A percentile compares a stretch with the other conserved stretches of the same genome.
Evolutionary conservation across 148 eudicot genomes (phyloP).

Genomic region (Limonium bicolor): DNA sequence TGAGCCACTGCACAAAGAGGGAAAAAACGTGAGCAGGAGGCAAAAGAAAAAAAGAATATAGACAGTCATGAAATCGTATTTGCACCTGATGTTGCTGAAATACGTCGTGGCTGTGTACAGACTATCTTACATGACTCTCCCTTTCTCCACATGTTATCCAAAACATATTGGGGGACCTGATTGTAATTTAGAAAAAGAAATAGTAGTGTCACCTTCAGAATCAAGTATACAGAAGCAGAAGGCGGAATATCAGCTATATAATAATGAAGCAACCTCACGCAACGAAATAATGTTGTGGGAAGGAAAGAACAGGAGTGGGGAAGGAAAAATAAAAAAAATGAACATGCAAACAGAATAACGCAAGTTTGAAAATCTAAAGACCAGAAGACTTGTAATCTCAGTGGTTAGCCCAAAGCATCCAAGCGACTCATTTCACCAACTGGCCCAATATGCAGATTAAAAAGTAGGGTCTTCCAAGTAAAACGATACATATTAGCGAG

Average conservation of each 20-base stretch:
- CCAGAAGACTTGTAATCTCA: no score
- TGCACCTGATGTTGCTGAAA: slow-evolving; percentile 83
- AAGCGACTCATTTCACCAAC: no score
- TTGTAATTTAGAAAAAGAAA: slow-evolving; percentile 5
- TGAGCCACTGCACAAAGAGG: slow-evolving; percentile 54
- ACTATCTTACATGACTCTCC: slow-evolving; percentile 76
- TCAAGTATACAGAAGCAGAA: neutral
- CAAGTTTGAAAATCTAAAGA: no score
- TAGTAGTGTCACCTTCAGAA: neutral
- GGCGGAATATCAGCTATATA: neutral
- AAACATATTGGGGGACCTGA: slow-evolving; percentile 88
- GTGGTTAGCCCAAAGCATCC: no score
- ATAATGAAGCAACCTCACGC: neutral
- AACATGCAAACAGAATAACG: no score
- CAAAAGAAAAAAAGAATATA: neutral
- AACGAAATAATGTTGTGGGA: no score
- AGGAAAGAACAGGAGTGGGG: no score
- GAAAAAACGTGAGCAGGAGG: neutral
- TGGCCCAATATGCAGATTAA: no score
- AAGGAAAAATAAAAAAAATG: no score
- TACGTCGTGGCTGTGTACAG: slow-evolving; percentile 92
- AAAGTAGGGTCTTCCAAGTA: no score
- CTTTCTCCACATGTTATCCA: slow-evolving; percentile 71
- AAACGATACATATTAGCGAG: no score
- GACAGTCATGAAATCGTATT: slow-evolving; percentile 1